Evolutionary conservation across 768 basidiomycete genomes (phyloP), one percentile per base, ranked within the genome.

Genomic region (Hypholoma fasciculare): DNA sequence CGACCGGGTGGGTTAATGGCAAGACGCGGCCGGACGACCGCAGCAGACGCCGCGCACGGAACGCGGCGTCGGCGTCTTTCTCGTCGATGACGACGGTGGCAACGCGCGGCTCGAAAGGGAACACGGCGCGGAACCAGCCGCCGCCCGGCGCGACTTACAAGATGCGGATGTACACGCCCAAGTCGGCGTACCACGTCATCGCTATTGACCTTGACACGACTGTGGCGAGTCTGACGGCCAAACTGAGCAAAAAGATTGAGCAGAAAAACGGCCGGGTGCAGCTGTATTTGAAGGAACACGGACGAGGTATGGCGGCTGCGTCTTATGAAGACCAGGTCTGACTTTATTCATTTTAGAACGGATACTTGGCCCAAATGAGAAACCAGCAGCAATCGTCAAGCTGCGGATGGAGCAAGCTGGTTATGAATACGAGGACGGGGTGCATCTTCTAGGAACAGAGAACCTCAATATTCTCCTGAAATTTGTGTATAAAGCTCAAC

Each of bases 401-500:
- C 81, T 91, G 40, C 82, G 94, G 38, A 76, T 98, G 60, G 86
- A 90, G 63, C 93, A 96, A 69, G 94, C 94, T 3, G 96, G 96
- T 0, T 98, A 94, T 64, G 86, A 89, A 50, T 81, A 85, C 19
- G 80, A 84, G 16, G 96, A 99, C 69, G 87, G 88, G 40, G 72
- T 90, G 7, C 89, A 94, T 58, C 79, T 88, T 43, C 77, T 97
- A 7, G 88, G 87, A 0, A 83, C 83, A 4, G 90, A 92, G 34
- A 90, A 92, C 53, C 76, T 97, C 60, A 82, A 86, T 5, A 96
- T 96, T 68, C 78, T 99, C 23, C 82, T 94, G 70, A 90, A 89
- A 65, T 96, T 98, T 65, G 85, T 96, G 17, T 98, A 91, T 74
- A 94, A 95, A 69, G 88, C 83, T 64, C 86, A 86, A 60, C 76